phyloP scores from a whole-genome alignment of 2,329 filamentous ascomycete genomes.

The Alternaria sp. region DNA sequence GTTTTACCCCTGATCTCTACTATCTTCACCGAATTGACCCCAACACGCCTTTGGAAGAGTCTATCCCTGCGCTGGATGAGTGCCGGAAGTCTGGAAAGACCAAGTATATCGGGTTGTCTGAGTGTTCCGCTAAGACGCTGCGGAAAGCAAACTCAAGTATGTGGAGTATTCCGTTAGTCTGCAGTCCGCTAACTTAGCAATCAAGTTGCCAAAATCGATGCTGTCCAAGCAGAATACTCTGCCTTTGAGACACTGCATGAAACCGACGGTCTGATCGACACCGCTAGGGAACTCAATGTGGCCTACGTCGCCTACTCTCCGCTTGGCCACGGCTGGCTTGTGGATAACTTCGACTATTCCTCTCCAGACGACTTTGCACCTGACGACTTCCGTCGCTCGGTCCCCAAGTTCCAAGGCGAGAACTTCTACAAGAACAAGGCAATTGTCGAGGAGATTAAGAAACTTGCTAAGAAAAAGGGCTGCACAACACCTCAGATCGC shows the following conservation, averaged over 20 bases:
- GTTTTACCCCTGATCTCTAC: slow-evolving; percentile 52
- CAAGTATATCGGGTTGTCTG: slow-evolving; percentile 57
- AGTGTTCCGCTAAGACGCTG: slow-evolving; percentile 54
- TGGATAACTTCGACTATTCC: slow-evolving; percentile 29
- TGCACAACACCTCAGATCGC: slow-evolving; percentile 66
- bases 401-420: slow-evolving; percentile 54
- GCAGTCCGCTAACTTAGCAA: neutral
- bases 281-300: slow-evolving; percentile 51
- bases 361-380: slow-evolving; percentile 56
- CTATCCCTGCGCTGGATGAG: slow-evolving; percentile 56
- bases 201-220: slow-evolving; percentile 55
- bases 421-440: slow-evolving; percentile 44
- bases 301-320: slow-evolving; percentile 47
- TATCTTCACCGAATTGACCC: slow-evolving; percentile 53
- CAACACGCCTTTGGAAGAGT: slow-evolving; percentile 51
- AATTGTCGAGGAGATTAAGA: slow-evolving; percentile 37
- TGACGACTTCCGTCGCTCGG: slow-evolving; percentile 41
- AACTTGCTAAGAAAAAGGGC: slow-evolving; percentile 54
- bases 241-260: slow-evolving; percentile 58
- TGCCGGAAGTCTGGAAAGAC: slow-evolving; percentile 56
- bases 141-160: slow-evolving; percentile 54
- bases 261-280: slow-evolving; percentile 40
- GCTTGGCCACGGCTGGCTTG: slow-evolving; percentile 42
- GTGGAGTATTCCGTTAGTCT: neutral
- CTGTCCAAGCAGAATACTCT: slow-evolving; percentile 61